phyloP scores from a whole-genome alignment of 257 asterid species.

The Solanum etuberosum region DNA sequence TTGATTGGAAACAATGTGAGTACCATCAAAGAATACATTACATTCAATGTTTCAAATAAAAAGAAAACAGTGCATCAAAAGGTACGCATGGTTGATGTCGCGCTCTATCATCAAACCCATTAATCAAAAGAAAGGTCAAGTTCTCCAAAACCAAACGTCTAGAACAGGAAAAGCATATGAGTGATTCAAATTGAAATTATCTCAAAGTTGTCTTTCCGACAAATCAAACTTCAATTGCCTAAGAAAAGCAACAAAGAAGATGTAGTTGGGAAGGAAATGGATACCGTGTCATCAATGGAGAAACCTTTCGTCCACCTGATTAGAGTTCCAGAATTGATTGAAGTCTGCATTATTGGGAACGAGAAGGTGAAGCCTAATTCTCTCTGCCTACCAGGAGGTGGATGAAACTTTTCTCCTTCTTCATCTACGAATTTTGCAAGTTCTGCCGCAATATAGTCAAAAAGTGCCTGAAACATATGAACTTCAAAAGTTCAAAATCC shows the following conservation, averaged over 20 bases:
- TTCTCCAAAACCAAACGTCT: background rate
- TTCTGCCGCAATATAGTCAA: conserved; percentile 53
- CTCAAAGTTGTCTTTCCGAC: background rate
- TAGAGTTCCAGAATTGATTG: conserved; percentile 63
- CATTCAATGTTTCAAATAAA: background rate
- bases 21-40: background rate
- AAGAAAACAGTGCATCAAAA: background rate
- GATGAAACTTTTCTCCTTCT: conserved; percentile 41
- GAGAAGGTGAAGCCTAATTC: conserved; percentile 82
- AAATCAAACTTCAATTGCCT: background rate
- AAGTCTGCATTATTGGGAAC: conserved; percentile 71
- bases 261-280: background rate
- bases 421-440: conserved; percentile 49
- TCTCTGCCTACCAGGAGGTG: conserved; percentile 50
- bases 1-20: background rate
- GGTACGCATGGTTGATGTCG: background rate
- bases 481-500: conserved; percentile 1
- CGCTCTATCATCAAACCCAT: background rate
- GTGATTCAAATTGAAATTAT: background rate
- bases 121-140: background rate
- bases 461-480: conserved; percentile 46
- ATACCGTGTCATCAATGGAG: conserved; percentile 50
- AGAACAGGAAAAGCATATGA: background rate
- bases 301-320: conserved; percentile 88
- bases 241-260: background rate